Evolutionary conservation across 2,329 filamentous ascomycete genomes (phyloP).

Genomic region (Keithomyces neogunnii): DNA sequence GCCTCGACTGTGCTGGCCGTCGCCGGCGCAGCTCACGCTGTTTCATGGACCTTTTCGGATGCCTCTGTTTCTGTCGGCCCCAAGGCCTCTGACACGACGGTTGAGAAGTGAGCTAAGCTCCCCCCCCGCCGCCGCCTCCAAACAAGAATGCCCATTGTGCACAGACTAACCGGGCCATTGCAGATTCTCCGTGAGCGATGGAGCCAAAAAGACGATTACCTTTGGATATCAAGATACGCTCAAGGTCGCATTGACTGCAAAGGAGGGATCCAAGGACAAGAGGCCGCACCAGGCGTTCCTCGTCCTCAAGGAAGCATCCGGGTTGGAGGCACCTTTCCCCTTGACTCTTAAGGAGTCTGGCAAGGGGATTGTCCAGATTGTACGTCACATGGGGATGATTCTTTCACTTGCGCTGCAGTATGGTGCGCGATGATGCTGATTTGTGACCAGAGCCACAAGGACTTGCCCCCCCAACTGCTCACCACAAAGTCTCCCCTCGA

Average conservation of each 20-base stretch:
- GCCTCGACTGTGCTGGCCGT: constrained; percentile 35
- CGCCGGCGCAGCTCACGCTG: constrained; percentile 41
- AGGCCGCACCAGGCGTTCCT: constrained; percentile 93
- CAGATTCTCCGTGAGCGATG: constrained; percentile 51
- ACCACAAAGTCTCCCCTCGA: constrained; percentile 57
- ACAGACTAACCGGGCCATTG: neutral
- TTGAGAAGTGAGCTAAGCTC: constrained; percentile 53
- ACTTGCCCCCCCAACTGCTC: constrained; percentile 78
- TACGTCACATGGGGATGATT: constrained; percentile 36
- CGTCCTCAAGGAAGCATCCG: constrained; percentile 66
- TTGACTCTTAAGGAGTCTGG: constrained; percentile 79
- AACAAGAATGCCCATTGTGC: neutral
- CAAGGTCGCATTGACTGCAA: constrained; percentile 74
- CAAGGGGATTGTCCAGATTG: constrained; percentile 77
- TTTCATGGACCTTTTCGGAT: constrained; percentile 67
- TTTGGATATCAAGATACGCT: constrained; percentile 64
- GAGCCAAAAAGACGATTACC: constrained; percentile 54
- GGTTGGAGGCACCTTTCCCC: constrained; percentile 80
- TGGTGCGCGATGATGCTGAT: neutral
- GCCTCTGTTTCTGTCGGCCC: constrained; percentile 56
- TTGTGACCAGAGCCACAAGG: constrained; percentile 64
- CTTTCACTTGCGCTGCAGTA: neutral
- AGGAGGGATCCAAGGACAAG: constrained; percentile 69
- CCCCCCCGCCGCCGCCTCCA: neutral
- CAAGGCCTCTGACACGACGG: constrained; percentile 55